Percentiles rank a stretch among this genome's conserved stretches.
These are phyloP conservation scores for Kodamaea restingae DNA, from an alignment of 805 yeast species.

Conservation along the genomic window DNA sequence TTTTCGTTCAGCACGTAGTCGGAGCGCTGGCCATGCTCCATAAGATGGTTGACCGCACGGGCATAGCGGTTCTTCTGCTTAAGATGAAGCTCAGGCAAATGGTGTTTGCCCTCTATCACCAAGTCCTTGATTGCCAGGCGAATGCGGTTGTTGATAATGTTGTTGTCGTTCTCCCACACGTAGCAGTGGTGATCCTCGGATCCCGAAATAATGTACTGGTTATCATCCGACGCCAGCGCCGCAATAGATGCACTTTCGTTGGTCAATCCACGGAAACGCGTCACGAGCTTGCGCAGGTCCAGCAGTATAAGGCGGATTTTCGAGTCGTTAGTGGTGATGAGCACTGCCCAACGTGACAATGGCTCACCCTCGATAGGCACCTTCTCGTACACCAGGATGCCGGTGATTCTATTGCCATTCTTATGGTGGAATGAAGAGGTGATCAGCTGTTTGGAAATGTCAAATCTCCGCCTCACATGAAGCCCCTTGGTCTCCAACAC, in stretches of 20 bases:
- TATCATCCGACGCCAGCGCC: slow-evolving; percentile 60
- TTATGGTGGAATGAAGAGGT: slow-evolving; percentile 21
- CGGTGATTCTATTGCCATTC: slow-evolving; percentile 60
- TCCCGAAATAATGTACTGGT: slow-evolving; percentile 61
- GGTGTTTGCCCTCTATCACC: slow-evolving; percentile 31
- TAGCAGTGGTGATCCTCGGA: slow-evolving; percentile 88
- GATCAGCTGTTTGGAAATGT: slow-evolving; percentile 26
- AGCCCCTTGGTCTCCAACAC: slow-evolving; percentile 64
- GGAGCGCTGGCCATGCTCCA: slow-evolving; percentile 18
- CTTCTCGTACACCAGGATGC: slow-evolving; percentile 52
- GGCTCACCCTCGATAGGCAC: slow-evolving; percentile 8
- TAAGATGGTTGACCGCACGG: slow-evolving; percentile 24
- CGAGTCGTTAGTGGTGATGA: slow-evolving; percentile 82
- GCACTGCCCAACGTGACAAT: slow-evolving; percentile 26
- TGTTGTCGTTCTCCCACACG: slow-evolving; percentile 60
- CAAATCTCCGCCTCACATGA: slow-evolving; percentile 32
- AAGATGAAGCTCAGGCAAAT: slow-evolving; percentile 27
- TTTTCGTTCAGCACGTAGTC: slow-evolving; percentile 45
- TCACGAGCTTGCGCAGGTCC: slow-evolving; percentile 50
- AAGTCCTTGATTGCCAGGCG: slow-evolving; percentile 33
- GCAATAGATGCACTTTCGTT: slow-evolving; percentile 69
- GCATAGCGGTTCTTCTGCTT: slow-evolving; percentile 25
- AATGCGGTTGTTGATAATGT: slow-evolving; percentile 38
- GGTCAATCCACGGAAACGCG: slow-evolving; percentile 68
- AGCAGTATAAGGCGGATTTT: slow-evolving; percentile 64